These are phyloP conservation scores for Macrophomina phaseolina DNA, from an alignment of 2,329 filamentous ascomycete genomes.

Conservation along the genomic window DNA sequence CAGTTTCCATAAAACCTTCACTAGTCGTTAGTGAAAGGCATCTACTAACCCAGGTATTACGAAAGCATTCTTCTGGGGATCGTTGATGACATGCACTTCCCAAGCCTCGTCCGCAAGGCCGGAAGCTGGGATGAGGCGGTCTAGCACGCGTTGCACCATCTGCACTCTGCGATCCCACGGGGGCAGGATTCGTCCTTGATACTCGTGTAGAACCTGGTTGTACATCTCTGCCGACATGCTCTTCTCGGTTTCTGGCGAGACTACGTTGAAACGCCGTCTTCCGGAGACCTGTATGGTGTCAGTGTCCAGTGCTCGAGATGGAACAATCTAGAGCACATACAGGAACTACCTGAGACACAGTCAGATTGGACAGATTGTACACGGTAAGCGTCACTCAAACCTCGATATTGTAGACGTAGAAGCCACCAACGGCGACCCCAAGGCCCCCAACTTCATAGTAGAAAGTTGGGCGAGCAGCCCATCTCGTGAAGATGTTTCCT, in stretches of 20 bases:
- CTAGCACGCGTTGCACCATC: conserved; percentile 68
- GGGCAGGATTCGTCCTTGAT: conserved; percentile 62
- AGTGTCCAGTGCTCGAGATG: no score
- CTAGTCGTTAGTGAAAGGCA: no score
- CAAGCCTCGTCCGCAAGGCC: conserved; percentile 65
- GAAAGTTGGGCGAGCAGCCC: conserved; percentile 53
- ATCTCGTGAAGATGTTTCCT: conserved; percentile 40
- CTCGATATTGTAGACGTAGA: conserved; percentile 74
- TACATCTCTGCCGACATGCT: conserved; percentile 61
- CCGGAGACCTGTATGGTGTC: conserved; percentile 61
- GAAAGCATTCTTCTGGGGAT: conserved; percentile 72
- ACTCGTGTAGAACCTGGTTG: conserved; percentile 61
- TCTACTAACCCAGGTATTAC: conserved; percentile 67
- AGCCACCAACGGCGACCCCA: conserved; percentile 52
- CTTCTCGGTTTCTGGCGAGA: conserved; percentile 62
- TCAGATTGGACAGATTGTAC: background rate
- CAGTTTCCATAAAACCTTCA: background rate
- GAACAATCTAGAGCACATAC: background rate
- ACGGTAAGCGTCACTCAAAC: conserved; percentile 27
- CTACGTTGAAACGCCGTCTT: conserved; percentile 74
- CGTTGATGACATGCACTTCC: conserved; percentile 79
- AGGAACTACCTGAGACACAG: background rate
- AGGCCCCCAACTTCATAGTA: conserved; percentile 53
- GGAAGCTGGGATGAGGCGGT: conserved; percentile 69
- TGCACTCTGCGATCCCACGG: conserved; percentile 63